Evolutionary conservation across 208 protist species (phyloP).

Genomic region (Trypanosoma melophagium): DNA sequence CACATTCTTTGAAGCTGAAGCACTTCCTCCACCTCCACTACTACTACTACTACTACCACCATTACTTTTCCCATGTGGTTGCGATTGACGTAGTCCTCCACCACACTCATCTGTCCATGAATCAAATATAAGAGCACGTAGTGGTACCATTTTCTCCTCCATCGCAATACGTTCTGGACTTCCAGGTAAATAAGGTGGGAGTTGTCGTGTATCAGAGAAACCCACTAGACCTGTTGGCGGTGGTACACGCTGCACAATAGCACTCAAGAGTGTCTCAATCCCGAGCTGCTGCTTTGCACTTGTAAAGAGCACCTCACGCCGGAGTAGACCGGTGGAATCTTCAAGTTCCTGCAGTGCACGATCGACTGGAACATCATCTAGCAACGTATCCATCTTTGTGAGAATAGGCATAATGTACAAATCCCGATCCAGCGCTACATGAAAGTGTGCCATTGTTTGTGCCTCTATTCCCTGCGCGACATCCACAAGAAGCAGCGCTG

Average conservation of each 20-base stretch:
- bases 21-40: constrained; percentile 2
- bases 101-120: constrained; percentile 92
- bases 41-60: constrained; percentile 7
- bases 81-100: constrained; percentile 70
- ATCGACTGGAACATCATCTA: constrained; percentile 71
- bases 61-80: constrained; percentile 4
- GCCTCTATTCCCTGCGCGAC: constrained; percentile 92
- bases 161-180: constrained; percentile 49
- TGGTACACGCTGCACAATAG: constrained; percentile 92
- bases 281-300: constrained; percentile 92
- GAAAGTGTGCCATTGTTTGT: constrained; percentile 97
- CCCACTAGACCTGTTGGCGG: constrained; percentile 52
- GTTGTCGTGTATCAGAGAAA: constrained; percentile 79
- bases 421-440: constrained; percentile 89
- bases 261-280: constrained; percentile 83
- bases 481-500: constrained; percentile 92
- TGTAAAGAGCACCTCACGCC: constrained; percentile 84
- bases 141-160: constrained; percentile 63
- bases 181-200: constrained; percentile 61
- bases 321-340: constrained; percentile 83
- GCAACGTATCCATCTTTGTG: constrained; percentile 88
- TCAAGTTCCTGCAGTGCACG: constrained; percentile 79
- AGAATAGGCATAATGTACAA: constrained; percentile 87
- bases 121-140: constrained; percentile 96
- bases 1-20: neutral